Percentiles rank a stretch among this genome's conserved stretches.
phyloP scores from a whole-genome alignment of 2,329 filamentous ascomycete genomes.

The Zalaria obscura region DNA sequence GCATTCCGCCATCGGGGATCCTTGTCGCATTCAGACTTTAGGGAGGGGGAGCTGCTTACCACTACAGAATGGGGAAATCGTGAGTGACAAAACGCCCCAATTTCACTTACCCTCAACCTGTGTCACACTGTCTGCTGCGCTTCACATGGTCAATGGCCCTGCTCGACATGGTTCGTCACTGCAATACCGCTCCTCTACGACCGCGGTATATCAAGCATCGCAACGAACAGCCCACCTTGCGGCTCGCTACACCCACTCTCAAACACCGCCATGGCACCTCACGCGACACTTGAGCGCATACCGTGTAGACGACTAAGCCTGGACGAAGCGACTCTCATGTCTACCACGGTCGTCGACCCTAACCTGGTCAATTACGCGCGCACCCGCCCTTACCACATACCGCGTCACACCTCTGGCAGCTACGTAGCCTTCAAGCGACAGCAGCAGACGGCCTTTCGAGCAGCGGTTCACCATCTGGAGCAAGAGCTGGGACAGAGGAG shows the following conservation, averaged over 20 bases:
- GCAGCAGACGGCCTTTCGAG: slow-evolving; percentile 16
- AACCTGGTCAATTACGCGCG: slow-evolving; percentile 16
- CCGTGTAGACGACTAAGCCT: neutral
- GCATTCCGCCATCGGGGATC: no score
- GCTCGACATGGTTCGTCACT: neutral
- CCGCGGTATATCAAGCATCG: neutral
- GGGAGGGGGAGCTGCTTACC: neutral
- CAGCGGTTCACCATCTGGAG: slow-evolving; percentile 17
- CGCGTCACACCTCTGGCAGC: slow-evolving; percentile 14
- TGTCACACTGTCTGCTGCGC: neutral
- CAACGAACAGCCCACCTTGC: no score
- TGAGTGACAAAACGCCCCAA: slow-evolving; percentile 1
- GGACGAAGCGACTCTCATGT: neutral
- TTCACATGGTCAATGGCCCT: neutral
- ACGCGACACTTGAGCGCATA: neutral
- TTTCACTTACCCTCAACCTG: neutral
- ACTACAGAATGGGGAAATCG: slow-evolving; percentile 6
- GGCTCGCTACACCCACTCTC: neutral
- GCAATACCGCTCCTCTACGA: neutral
- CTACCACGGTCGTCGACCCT: neutral
- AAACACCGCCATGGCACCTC: neutral
- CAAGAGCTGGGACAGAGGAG: slow-evolving; percentile 15
- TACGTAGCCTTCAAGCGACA: slow-evolving; percentile 18
- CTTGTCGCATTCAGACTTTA: no score
- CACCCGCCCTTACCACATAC: slow-evolving; percentile 17